A percentile compares a stretch with the other conserved stretches of the same genome.
Conservation (phyloP, 2,329 filamentous ascomycete species). For the Alternaria angustiovoidea region DNA sequence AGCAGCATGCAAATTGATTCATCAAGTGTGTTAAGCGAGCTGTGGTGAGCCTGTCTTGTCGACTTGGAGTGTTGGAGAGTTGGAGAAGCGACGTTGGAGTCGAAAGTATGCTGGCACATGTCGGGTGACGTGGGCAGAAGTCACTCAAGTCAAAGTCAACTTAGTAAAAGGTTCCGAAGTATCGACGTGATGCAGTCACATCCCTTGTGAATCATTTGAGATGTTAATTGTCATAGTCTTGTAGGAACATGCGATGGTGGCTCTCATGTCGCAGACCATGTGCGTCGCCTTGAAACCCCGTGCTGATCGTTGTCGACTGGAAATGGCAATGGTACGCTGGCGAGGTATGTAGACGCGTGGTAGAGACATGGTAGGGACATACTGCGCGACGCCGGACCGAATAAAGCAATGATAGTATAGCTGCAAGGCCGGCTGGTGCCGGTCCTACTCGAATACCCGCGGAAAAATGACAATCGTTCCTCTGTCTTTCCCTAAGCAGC, state of each 20-base stretch:
- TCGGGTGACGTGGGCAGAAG: background rate
- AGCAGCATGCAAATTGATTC: conserved; percentile 11
- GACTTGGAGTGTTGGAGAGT: background rate
- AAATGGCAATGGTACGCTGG: conserved; percentile 7
- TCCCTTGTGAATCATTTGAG: background rate
- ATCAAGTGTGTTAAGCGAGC: conserved; percentile 6
- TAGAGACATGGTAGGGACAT: conserved; percentile 7
- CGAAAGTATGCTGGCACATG: background rate
- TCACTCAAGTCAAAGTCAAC: background rate
- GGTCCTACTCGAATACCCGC: conserved; percentile 3
- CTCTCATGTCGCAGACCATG: background rate
- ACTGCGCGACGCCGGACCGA: conserved; percentile 11
- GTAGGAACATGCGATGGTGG: background rate
- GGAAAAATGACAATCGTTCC: conserved; percentile 8
- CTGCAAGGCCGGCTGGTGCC: conserved; percentile 10
- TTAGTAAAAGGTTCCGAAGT: background rate
- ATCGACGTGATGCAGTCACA: background rate
- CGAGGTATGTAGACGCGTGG: conserved; percentile 1
- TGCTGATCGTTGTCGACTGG: conserved; percentile 12
- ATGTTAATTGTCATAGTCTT: conserved; percentile 3
- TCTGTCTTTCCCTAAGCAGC: conserved; percentile 3
- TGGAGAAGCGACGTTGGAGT: conserved; percentile 1
- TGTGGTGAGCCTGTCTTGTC: background rate
- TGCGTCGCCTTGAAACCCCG: conserved; percentile 5
- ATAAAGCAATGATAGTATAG: conserved; percentile 7